phyloP scores from a whole-genome alignment of 2,329 filamentous ascomycete genomes.

The Fusarium torreyae region DNA sequence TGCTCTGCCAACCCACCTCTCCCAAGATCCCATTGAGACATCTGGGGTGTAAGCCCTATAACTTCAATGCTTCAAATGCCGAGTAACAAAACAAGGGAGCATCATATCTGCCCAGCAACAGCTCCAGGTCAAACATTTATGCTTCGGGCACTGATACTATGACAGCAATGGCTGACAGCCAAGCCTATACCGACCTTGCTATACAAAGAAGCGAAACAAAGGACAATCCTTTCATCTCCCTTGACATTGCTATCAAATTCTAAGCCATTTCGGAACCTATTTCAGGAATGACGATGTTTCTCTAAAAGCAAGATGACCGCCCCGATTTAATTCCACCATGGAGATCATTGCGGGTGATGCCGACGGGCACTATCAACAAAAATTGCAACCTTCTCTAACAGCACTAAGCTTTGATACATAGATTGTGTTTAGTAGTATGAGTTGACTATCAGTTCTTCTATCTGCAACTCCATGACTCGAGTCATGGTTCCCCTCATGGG shows the following conservation, averaged over 20 bases:
- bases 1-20: conserved; percentile 29
- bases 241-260: not conserved
- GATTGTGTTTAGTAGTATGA: too few relatives aligned
- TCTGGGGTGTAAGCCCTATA: not conserved
- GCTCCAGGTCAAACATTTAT: not conserved
- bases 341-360: conserved; percentile 11
- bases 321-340: conserved; percentile 21
- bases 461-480: too few relatives aligned
- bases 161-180: not conserved
- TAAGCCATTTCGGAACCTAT: not conserved
- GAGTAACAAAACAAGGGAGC: conserved; percentile 22
- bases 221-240: conserved; percentile 4
- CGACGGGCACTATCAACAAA: conserved; percentile 1
- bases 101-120: conserved; percentile 19
- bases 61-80: conserved; percentile 10
- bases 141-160: not conserved
- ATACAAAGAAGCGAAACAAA: conserved; percentile 21
- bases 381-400: not conserved
- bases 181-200: conserved; percentile 1
- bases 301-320: conserved; percentile 9
- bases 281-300: conserved; percentile 20
- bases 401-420: not conserved
- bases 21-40: conserved; percentile 32
- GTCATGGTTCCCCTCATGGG: too few relatives aligned
- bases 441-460: too few relatives aligned